Percentiles rank a stretch among this genome's conserved stretches.
phyloP scores from a whole-genome alignment of 176 grass and related monocot species.

The Rhynchospora breviuscula region DNA sequence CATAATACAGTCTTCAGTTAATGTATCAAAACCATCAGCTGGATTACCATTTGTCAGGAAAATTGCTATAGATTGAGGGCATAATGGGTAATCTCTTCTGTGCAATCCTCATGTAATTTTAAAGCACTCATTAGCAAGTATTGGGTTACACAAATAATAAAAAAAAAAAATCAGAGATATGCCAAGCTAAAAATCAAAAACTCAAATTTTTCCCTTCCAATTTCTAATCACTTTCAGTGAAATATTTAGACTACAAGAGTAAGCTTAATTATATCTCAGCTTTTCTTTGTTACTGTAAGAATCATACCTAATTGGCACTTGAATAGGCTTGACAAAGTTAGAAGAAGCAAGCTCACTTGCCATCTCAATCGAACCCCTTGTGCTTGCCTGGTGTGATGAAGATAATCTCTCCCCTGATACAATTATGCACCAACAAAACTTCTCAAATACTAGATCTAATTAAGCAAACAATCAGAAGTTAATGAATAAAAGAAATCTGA shows the following conservation, averaged over 20 bases:
- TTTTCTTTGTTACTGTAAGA: neutral
- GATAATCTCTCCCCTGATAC: constrained; percentile 53
- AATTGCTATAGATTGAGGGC: neutral
- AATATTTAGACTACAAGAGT: neutral
- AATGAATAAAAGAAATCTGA: neutral
- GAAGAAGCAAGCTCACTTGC: constrained; percentile 52
- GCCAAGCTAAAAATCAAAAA: neutral
- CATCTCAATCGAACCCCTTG: constrained; percentile 63
- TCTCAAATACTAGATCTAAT: neutral
- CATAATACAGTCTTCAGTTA: neutral
- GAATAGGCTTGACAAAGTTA: constrained; percentile 37
- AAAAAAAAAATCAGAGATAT: neutral
- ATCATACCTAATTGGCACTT: constrained; percentile 27
- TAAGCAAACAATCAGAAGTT: neutral
- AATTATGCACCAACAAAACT: neutral
- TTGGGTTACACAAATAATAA: neutral
- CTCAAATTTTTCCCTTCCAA: neutral
- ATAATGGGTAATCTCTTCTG: neutral
- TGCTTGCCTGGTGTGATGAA: constrained; percentile 67
- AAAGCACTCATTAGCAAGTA: neutral
- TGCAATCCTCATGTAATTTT: neutral
- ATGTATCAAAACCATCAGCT: neutral
- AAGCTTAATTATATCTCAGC: neutral
- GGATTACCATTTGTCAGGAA: neutral
- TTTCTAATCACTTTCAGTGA: neutral